phyloP scores from a whole-genome alignment of 2,329 filamentous ascomycete genomes.

The Ceratocystiopsis brevicomis region DNA sequence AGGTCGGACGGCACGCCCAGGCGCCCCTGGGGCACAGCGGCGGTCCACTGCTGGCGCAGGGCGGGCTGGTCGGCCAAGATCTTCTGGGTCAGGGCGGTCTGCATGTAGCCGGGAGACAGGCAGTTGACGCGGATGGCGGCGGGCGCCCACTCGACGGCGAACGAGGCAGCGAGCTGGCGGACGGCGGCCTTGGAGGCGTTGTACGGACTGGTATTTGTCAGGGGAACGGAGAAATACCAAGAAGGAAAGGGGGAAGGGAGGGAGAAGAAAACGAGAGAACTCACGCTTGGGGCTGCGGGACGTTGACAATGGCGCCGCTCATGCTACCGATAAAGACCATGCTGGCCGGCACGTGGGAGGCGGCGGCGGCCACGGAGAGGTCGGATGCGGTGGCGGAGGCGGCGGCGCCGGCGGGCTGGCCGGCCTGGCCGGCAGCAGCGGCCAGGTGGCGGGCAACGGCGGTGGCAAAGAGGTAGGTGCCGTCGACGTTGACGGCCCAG shows the following conservation, averaged over 20 bases:
- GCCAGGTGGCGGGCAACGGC: slow-evolving; percentile 55
- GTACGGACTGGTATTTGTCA: slow-evolving; percentile 41
- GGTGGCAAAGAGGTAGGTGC: slow-evolving; percentile 76
- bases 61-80: slow-evolving; percentile 88
- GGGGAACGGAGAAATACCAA: no score
- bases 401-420: slow-evolving; percentile 38
- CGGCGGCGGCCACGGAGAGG: slow-evolving; percentile 28
- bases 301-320: slow-evolving; percentile 84
- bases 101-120: slow-evolving; percentile 91
- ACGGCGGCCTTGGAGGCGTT: slow-evolving; percentile 88
- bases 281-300: slow-evolving; percentile 74
- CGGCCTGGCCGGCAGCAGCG: slow-evolving; percentile 22
- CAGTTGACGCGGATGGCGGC: slow-evolving; percentile 84
- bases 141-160: slow-evolving; percentile 87
- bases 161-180: slow-evolving; percentile 65
- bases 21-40: slow-evolving; percentile 77
- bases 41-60: slow-evolving; percentile 77
- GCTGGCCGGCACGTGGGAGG: slow-evolving; percentile 41
- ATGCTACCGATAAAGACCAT: slow-evolving; percentile 94
- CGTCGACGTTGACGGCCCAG: slow-evolving; percentile 84
- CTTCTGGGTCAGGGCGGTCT: slow-evolving; percentile 85
- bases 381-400: slow-evolving; percentile 18
- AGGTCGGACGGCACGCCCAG: slow-evolving; percentile 86
- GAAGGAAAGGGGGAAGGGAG: slow-evolving; percentile 6
- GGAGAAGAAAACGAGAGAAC: slow-evolving; percentile 10